A percentile compares a stretch with the other conserved stretches of the same genome.
phyloP scores from a whole-genome alignment of 345 rosid species.

The Erodium maritimum region DNA sequence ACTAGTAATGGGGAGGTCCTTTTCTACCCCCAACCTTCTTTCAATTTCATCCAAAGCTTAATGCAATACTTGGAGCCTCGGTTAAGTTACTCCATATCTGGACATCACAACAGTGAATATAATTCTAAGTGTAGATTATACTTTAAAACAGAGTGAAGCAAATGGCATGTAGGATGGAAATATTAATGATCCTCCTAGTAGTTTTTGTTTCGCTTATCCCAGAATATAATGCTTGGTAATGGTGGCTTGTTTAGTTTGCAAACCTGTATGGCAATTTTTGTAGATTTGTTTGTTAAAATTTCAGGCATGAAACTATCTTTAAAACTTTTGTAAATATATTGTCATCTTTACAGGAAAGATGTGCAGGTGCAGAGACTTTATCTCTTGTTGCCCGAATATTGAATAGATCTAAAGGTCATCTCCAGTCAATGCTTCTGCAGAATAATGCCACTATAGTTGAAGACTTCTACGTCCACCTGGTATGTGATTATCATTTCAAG shows the following conservation, averaged over 20 bases:
- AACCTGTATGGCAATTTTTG: conserved; percentile 2
- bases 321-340: neutral
- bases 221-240: neutral
- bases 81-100: neutral
- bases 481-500: conserved; percentile 14
- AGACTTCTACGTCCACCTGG: conserved; percentile 76
- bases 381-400: conserved; percentile 77
- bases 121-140: too few species aligned
- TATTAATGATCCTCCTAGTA: neutral
- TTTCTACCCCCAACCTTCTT: too few species aligned
- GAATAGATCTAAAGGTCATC: conserved; percentile 80
- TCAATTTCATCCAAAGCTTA: too few species aligned
- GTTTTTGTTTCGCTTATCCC: neutral
- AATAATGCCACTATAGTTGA: conserved; percentile 70
- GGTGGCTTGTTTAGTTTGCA: conserved; percentile 3
- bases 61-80: too few species aligned
- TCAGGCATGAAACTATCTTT: conserved; percentile 4
- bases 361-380: conserved; percentile 68
- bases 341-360: conserved; percentile 70
- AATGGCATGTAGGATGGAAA: neutral
- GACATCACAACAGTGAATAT: neutral
- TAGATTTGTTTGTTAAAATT: conserved; percentile 4
- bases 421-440: conserved; percentile 83
- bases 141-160: neutral
- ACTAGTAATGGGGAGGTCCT: too few species aligned